phyloP scores from a whole-genome alignment of 2,329 filamentous ascomycete species.

The Pezicula rhizophila region DNA sequence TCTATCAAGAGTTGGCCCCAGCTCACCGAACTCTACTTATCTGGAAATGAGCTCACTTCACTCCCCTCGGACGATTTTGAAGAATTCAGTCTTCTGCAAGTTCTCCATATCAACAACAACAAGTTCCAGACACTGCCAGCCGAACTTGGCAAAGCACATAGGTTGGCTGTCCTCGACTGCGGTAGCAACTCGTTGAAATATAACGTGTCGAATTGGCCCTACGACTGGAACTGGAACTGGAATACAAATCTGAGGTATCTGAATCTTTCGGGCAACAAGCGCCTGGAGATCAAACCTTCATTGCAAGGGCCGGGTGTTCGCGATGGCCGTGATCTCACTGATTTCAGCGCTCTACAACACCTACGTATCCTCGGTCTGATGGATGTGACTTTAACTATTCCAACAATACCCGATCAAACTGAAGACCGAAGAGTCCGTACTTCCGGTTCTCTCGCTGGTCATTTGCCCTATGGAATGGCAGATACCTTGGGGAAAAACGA shows the following conservation, averaged over 20 bases:
- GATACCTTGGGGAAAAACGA: slow-evolving; percentile 90
- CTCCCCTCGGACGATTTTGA: slow-evolving; percentile 91
- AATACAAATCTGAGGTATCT: slow-evolving; percentile 93
- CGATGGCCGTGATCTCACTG: slow-evolving; percentile 69
- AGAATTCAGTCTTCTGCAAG: slow-evolving; percentile 78
- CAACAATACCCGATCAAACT: slow-evolving; percentile 88
- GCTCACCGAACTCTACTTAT: slow-evolving; percentile 86
- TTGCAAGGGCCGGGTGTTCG: slow-evolving; percentile 64
- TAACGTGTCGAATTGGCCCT: slow-evolving; percentile 98
- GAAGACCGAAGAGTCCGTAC: slow-evolving; percentile 93
- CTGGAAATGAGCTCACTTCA: slow-evolving; percentile 87
- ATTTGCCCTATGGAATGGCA: slow-evolving; percentile 93
- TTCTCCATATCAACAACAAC: slow-evolving; percentile 94
- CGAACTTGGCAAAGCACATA: slow-evolving; percentile 89
- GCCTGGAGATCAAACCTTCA: slow-evolving; percentile 80
- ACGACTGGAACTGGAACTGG: slow-evolving; percentile 99
- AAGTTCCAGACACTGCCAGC: slow-evolving; percentile 95
- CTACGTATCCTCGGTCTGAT: slow-evolving; percentile 87
- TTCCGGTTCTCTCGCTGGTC: slow-evolving; percentile 88
- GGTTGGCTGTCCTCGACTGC: slow-evolving; percentile 85
- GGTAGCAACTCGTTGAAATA: slow-evolving; percentile 95
- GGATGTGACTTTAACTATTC: slow-evolving; percentile 94
- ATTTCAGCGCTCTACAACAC: slow-evolving; percentile 80
- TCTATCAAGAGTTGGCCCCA: slow-evolving; percentile 86
- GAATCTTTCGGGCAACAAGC: slow-evolving; percentile 94